phyloP scores from a whole-genome alignment of 2,329 filamentous ascomycete genomes.

The Xylaria digitata region DNA sequence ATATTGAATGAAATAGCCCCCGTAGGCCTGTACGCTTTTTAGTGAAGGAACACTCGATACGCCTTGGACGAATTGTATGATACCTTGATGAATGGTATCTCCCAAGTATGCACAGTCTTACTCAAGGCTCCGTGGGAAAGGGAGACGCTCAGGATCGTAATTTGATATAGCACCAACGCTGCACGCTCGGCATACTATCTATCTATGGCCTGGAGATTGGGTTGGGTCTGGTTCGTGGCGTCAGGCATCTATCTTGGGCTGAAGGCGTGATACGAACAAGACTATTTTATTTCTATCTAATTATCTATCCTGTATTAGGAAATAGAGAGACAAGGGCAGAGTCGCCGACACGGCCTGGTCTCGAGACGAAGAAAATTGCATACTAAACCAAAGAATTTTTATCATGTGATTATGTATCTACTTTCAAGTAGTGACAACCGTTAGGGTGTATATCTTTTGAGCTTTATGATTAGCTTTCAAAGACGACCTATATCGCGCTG shows the following conservation, averaged over 20 bases:
- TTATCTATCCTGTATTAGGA: conserved; percentile 3
- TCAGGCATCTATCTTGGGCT: conserved; percentile 23
- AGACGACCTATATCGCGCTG: too few species aligned
- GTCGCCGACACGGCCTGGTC: not conserved
- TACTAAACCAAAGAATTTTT: not conserved
- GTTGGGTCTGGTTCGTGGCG: conserved; percentile 8
- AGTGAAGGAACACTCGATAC: conserved; percentile 11
- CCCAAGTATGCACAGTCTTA: not conserved
- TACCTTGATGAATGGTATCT: conserved; percentile 24
- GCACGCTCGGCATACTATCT: conserved; percentile 20
- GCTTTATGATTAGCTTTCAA: too few species aligned
- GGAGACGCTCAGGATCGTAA: conserved; percentile 8
- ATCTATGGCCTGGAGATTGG: conserved; percentile 8
- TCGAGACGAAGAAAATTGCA: conserved; percentile 1
- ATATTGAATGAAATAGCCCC: conserved; percentile 37
- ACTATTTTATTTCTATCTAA: conserved; percentile 14
- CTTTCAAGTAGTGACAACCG: too few species aligned
- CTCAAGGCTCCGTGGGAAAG: not conserved
- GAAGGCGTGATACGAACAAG: conserved; percentile 9
- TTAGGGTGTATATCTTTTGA: too few species aligned
- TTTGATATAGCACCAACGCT: not conserved
- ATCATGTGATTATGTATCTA: not conserved
- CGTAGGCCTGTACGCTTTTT: conserved; percentile 1
- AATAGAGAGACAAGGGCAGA: not conserved
- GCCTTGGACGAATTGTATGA: conserved; percentile 32